These are phyloP conservation scores for Penicillium steckii DNA, from an alignment of 495 filamentous ascomycete species.

Conservation along the genomic window DNA sequence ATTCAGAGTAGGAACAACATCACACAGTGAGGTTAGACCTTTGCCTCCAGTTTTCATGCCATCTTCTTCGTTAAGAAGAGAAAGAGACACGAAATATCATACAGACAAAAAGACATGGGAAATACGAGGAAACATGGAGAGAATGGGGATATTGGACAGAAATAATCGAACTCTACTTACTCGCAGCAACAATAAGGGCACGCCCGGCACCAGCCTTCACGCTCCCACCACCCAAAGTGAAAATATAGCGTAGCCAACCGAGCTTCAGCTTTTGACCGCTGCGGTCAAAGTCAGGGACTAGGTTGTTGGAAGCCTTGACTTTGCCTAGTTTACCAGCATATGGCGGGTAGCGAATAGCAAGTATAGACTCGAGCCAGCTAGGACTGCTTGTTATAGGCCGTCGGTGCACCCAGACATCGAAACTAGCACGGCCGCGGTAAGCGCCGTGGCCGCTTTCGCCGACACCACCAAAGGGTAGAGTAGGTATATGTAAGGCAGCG, in stretches of 20 bases:
- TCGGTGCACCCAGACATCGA: slow-evolving; percentile 81
- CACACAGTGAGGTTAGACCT: no score
- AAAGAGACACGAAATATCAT: no score
- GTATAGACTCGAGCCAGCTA: slow-evolving; percentile 72
- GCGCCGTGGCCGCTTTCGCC: slow-evolving; percentile 80
- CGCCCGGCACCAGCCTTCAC: slow-evolving; percentile 40
- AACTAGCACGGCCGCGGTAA: slow-evolving; percentile 80
- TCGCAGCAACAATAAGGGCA: slow-evolving; percentile 42
- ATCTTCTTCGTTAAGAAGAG: no score
- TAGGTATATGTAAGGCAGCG: slow-evolving; percentile 77
- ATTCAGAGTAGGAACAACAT: no score
- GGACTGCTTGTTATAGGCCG: slow-evolving; percentile 75
- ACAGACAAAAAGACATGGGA: no score
- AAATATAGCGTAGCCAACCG: slow-evolving; percentile 43
- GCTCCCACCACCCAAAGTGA: slow-evolving; percentile 46
- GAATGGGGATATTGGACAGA: no score
- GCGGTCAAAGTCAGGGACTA: slow-evolving; percentile 81
- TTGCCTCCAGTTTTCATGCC: no score
- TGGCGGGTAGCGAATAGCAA: slow-evolving; percentile 80
- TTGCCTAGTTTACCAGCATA: slow-evolving; percentile 62
- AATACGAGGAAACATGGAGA: no score
- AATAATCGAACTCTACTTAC: no score
- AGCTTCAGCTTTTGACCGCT: slow-evolving; percentile 58
- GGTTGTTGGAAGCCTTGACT: slow-evolving; percentile 52
- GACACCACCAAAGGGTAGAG: slow-evolving; percentile 85